A percentile compares a stretch with the other conserved stretches of the same genome.
Evolutionary conservation across 176 grass and related monocot species (phyloP).

Genomic region (Carex cristatella): DNA sequence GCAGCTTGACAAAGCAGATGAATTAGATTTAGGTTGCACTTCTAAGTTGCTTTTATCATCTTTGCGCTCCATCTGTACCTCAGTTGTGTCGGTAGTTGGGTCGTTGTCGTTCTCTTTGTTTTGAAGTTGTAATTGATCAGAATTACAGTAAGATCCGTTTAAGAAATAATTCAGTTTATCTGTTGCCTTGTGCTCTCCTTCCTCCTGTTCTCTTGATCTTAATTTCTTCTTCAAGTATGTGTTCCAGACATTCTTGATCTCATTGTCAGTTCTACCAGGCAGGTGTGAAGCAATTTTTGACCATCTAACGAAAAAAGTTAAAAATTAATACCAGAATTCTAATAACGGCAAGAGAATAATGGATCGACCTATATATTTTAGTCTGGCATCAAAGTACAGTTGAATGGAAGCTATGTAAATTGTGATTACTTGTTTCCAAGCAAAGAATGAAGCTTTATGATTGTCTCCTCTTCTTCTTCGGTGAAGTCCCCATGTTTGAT

Average conservation of each 20-base stretch:
- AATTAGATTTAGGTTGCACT: slow-evolving; percentile 27
- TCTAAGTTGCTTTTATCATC: slow-evolving; percentile 19
- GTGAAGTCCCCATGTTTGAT: slow-evolving; percentile 91
- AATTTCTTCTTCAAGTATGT: slow-evolving; percentile 83
- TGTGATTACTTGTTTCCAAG: slow-evolving; percentile 81
- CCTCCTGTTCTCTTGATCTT: slow-evolving; percentile 11
- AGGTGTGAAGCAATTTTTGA: slow-evolving; percentile 77
- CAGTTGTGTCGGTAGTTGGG: neutral
- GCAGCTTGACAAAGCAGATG: slow-evolving; percentile 17
- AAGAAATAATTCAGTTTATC: neutral
- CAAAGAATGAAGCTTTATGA: slow-evolving; percentile 75
- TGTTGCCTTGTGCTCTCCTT: neutral
- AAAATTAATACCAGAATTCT: neutral
- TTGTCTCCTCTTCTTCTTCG: slow-evolving; percentile 68
- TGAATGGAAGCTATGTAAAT: neutral
- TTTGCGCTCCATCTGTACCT: neutral
- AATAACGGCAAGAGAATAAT: neutral
- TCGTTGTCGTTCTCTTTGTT: slow-evolving; percentile 38
- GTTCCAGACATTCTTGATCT: slow-evolving; percentile 99
- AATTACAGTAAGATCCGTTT: slow-evolving; percentile 9
- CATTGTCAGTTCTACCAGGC: slow-evolving; percentile 88
- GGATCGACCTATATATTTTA: neutral
- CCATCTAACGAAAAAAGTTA: slow-evolving; percentile 39
- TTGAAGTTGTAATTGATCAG: slow-evolving; percentile 10
- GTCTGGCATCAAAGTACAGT: neutral